These are phyloP conservation scores for Coemansia sp. DNA, from an alignment of 192 early-diverging fungal species.

Conservation along the genomic window DNA sequence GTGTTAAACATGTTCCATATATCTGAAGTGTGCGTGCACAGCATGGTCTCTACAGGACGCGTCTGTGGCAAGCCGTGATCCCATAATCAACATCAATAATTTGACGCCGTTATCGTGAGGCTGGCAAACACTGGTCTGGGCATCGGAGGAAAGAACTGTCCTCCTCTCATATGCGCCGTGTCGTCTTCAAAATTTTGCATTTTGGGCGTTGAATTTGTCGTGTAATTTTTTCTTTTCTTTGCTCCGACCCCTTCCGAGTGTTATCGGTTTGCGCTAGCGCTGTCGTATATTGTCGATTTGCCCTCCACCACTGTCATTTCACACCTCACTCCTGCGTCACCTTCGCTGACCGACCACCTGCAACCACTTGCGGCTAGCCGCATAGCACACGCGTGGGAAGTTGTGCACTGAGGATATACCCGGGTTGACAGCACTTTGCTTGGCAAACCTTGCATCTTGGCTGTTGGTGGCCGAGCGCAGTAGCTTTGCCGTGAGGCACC, in stretches of 20 bases:
- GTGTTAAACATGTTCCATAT: too few species aligned
- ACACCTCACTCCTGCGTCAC: not conserved
- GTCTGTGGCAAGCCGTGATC: too few species aligned
- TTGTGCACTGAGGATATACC: not conserved
- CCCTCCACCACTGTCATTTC: not conserved
- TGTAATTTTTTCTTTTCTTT: not conserved
- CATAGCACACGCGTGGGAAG: constrained; percentile 1
- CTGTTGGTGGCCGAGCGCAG: not conserved
- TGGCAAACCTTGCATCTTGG: not conserved
- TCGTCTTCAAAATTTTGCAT: too few species aligned
- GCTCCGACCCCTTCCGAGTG: too few species aligned
- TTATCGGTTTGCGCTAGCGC: not conserved
- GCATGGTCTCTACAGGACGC: too few species aligned
- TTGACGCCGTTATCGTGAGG: too few species aligned
- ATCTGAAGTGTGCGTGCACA: too few species aligned
- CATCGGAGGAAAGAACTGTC: too few species aligned
- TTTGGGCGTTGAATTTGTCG: too few species aligned
- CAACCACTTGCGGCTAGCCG: constrained; percentile 2
- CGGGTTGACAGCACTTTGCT: not conserved
- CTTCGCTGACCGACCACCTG: not conserved
- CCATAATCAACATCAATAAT: too few species aligned
- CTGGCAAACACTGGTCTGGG: too few species aligned
- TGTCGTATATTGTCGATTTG: not conserved
- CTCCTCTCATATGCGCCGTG: too few species aligned
- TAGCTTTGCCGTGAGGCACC: not conserved